A percentile compares a stretch with the other conserved stretches of the same genome.
phyloP scores from a whole-genome alignment of 2,329 filamentous ascomycete species.

The Diplocarpon mali region DNA sequence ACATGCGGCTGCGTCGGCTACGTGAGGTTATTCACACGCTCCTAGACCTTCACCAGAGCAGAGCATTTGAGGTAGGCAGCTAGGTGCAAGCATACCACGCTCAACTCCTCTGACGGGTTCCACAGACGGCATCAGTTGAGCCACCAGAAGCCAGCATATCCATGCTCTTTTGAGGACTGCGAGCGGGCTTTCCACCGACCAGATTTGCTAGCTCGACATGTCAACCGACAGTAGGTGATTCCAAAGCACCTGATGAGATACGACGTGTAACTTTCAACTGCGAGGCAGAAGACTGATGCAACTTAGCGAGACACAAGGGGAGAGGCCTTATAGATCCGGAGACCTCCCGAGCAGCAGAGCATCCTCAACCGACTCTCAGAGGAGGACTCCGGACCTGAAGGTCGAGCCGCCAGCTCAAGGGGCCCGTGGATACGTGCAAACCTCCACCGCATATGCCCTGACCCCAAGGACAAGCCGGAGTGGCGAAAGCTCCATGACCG shows the following conservation, averaged over 20 bases:
- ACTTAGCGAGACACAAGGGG: constrained; percentile 35
- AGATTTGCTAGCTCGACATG: constrained; percentile 48
- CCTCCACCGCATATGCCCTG: constrained; percentile 15
- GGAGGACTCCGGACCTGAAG: constrained; percentile 16
- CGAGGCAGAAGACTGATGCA: constrained; percentile 8
- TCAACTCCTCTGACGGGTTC: constrained; percentile 14
- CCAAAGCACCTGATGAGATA: neutral
- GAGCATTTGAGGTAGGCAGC: constrained; percentile 45
- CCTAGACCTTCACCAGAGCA: constrained; percentile 49
- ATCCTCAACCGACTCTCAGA: constrained; percentile 20
- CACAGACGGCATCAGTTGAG: constrained; percentile 48
- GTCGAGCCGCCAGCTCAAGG: constrained; percentile 7
- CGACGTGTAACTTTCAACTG: neutral
- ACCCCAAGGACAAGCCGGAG: constrained; percentile 19
- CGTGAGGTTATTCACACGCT: constrained; percentile 10
- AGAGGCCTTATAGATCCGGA: constrained; percentile 27
- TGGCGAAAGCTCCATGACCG: constrained; percentile 17
- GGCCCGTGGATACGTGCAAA: constrained; percentile 5
- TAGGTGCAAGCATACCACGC: neutral
- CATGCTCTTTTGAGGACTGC: constrained; percentile 42
- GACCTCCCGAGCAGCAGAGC: constrained; percentile 22
- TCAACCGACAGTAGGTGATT: constrained; percentile 37
- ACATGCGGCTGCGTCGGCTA: neutral
- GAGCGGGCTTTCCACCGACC: constrained; percentile 46
- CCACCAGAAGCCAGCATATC: constrained; percentile 42